Conservation (phyloP, 495 filamentous ascomycete species). For the Hypoxylon trugodes region DNA sequence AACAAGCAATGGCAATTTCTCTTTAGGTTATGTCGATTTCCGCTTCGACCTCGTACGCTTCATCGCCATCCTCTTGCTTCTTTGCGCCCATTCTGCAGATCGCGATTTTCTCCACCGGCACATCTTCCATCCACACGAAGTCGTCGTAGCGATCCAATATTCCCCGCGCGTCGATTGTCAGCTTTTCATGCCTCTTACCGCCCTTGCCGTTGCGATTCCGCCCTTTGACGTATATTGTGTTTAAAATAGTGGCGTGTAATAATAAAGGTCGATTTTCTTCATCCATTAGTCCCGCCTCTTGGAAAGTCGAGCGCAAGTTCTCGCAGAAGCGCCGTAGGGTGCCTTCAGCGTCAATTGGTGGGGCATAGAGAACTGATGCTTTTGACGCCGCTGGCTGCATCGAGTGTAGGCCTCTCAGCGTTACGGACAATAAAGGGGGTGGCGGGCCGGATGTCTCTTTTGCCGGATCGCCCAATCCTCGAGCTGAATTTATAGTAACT, state of each 20-base stretch:
- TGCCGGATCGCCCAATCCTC: not conserved
- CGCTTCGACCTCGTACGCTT: conserved; percentile 61
- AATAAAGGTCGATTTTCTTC: conserved; percentile 71
- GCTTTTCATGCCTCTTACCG: conserved; percentile 43
- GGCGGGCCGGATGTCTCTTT: conserved; percentile 12
- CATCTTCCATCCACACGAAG: conserved; percentile 67
- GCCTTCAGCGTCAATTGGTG: conserved; percentile 61
- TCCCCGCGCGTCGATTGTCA: conserved; percentile 61
- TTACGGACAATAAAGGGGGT: conserved; percentile 45
- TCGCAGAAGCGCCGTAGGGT: conserved; percentile 71
- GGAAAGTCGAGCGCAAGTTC: conserved; percentile 66
- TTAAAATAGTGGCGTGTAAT: conserved; percentile 85
- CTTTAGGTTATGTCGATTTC: conserved; percentile 50
- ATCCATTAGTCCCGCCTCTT: conserved; percentile 66
- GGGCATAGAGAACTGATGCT: conserved; percentile 56
- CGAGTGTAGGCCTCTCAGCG: conserved; percentile 55
- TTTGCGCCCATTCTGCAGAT: conserved; percentile 84
- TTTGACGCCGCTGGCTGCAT: conserved; percentile 54
- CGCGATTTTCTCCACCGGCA: conserved; percentile 68
- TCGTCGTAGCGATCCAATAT: conserved; percentile 62
- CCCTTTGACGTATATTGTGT: conserved; percentile 80
- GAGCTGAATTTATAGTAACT: conserved; percentile 7
- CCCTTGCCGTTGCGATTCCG: conserved; percentile 48
- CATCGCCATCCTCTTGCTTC: conserved; percentile 58
- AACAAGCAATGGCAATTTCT: too few relatives aligned